Evolutionary conservation across 2,329 filamentous ascomycete genomes (phyloP), one percentile per base, ranked within the genome.

Genomic region (Rutstroemia sp.): DNA sequence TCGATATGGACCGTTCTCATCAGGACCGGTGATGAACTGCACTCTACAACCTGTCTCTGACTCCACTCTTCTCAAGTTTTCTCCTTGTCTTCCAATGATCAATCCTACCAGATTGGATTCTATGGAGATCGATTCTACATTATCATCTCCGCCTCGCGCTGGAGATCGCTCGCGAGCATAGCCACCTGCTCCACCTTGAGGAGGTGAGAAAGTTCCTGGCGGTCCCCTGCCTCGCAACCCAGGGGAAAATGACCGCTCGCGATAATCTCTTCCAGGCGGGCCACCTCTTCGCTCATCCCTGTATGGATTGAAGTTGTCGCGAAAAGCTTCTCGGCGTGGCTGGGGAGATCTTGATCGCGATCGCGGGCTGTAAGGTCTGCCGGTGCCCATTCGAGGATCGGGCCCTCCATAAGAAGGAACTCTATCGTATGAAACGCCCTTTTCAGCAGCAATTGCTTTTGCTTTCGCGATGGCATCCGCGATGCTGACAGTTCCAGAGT

Each of bases 11-110:
- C 87, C 88, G 47, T 82, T 83, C 38, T 80, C 77, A 67, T 90
- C 86, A 58, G 84, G 82, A 16, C 88, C 82, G 37, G 90, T 87
- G 58, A 95, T 79, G 69, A 96, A 96, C 72, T 96, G 91, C 25
- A 96, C 90, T 58, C 91, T 81, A 65, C 90, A 92, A 54, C 83
- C 83, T 49, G 87, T 90, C 65, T 95, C 90, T 47, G 82, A 77
- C 72, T 96, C 92, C 62, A 96, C 90, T 58, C 89, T 85, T 63
- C 90, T 80, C 45, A 96, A 76, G 65, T 95, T 96, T 74, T 96
- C 92, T 63, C 91, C 91, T 68, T 92, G 88, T 59, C 91, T 84
- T 53, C 91, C 91, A 68, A 96, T 96, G 67, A 96, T 95, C 37
- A 96, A 77, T 44, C 91, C 91, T 52, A 96, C 91, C 49, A 95